Evolutionary conservation across 2,329 filamentous ascomycete genomes (phyloP).

Genomic region (Colletotrichum sp.): DNA sequence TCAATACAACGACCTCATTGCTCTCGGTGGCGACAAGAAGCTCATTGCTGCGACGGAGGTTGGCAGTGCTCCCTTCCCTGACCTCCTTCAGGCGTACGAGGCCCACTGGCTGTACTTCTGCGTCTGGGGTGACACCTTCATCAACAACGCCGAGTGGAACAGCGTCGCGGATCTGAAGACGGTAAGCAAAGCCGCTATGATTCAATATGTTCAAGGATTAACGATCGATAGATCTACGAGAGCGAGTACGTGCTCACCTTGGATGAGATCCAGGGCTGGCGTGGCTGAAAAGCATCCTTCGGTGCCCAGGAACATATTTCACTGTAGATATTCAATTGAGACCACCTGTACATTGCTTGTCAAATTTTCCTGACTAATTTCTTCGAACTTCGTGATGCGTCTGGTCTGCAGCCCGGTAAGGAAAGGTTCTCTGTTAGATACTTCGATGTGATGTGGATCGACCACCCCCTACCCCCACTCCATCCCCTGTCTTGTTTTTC

Average conservation of each 20-base stretch:
- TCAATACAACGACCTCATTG: slow-evolving; percentile 47
- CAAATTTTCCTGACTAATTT: neutral
- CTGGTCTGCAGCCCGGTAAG: neutral
- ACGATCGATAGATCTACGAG: slow-evolving; percentile 29
- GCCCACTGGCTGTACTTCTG: slow-evolving; percentile 54
- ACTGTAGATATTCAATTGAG: neutral
- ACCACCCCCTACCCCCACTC: neutral
- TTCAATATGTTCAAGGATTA: neutral
- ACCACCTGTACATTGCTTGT: neutral
- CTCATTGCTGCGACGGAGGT: slow-evolving; percentile 53
- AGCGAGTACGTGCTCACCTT: slow-evolving; percentile 36
- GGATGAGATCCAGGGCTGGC: slow-evolving; percentile 39
- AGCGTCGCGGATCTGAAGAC: slow-evolving; percentile 40
- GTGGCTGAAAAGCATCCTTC: neutral
- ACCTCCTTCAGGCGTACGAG: slow-evolving; percentile 44
- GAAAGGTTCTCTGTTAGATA: neutral
- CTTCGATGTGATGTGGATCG: neutral
- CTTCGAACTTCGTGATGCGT: neutral
- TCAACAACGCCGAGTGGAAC: slow-evolving; percentile 46
- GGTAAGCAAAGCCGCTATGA: slow-evolving; percentile 19
- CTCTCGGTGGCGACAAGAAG: slow-evolving; percentile 49
- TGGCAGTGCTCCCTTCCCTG: slow-evolving; percentile 48
- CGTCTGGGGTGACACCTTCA: slow-evolving; percentile 49
- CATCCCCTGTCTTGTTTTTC: neutral
- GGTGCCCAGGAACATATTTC: neutral